phyloP scores from a whole-genome alignment of 306 rosid genomes.

The Trifolium subterraneum region DNA sequence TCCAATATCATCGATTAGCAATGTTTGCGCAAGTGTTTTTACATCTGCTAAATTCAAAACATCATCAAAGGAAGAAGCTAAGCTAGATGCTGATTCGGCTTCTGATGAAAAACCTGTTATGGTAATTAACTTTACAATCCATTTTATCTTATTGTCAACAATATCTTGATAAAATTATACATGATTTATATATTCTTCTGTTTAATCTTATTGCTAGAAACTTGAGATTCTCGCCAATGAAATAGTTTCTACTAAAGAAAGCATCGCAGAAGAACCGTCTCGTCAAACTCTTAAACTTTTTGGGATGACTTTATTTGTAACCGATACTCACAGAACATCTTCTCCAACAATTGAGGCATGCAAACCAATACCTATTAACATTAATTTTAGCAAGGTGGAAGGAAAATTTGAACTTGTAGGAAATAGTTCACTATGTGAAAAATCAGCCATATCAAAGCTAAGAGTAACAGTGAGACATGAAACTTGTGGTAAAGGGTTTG shows the following conservation, averaged over 20 bases:
- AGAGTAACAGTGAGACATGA: constrained; percentile 44
- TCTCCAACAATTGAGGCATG: constrained; percentile 41
- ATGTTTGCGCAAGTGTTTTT: constrained; percentile 36
- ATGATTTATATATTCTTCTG: constrained; percentile 14
- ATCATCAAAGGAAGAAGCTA: constrained; percentile 45
- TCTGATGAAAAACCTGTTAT: constrained; percentile 39
- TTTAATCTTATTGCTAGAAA: constrained; percentile 50
- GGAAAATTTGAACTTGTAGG: constrained; percentile 38
- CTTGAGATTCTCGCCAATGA: constrained; percentile 45
- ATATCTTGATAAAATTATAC: neutral
- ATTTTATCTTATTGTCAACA: constrained; percentile 9
- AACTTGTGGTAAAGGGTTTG: constrained; percentile 62
- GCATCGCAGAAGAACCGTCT: constrained; percentile 45
- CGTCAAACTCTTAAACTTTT: constrained; percentile 72
- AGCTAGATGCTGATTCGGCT: constrained; percentile 36
- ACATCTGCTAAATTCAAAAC: constrained; percentile 45
- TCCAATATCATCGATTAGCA: constrained; percentile 56
- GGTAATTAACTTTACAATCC: constrained; percentile 50
- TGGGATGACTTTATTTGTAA: constrained; percentile 62
- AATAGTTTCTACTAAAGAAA: constrained; percentile 40
- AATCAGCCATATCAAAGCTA: constrained; percentile 38
- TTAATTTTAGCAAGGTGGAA: constrained; percentile 1
- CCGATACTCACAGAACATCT: constrained; percentile 43
- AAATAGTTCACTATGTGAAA: constrained; percentile 25
- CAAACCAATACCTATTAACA: constrained; percentile 36